Conservation (phyloP, 2,329 filamentous ascomycete species). For the Rosellinia necatrix region DNA sequence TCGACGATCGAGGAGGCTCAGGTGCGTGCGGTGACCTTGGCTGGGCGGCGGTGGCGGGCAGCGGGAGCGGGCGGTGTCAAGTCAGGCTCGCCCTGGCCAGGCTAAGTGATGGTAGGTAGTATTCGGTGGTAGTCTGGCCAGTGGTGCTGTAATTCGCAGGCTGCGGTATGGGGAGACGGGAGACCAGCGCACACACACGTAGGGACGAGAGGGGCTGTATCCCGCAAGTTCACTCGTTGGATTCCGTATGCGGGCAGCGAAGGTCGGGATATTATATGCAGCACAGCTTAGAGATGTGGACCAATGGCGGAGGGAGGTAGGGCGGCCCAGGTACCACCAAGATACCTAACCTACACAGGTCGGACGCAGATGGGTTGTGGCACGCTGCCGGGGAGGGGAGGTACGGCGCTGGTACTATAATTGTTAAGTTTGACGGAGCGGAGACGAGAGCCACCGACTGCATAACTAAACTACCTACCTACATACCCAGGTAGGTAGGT, state of each 20-base stretch:
- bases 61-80: slow-evolving; percentile 19
- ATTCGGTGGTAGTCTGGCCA: neutral
- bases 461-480: neutral
- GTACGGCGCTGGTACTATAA: neutral
- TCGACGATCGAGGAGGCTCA: slow-evolving; percentile 14
- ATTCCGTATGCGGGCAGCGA: slow-evolving; percentile 22
- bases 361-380: too few species aligned
- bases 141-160: too few species aligned
- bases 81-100: slow-evolving; percentile 15
- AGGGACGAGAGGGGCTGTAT: slow-evolving; percentile 9
- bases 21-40: too few species aligned
- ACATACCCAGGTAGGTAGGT: neutral
- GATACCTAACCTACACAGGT: too few species aligned
- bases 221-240: slow-evolving; percentile 18
- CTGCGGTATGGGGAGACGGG: neutral
- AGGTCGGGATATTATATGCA: slow-evolving; percentile 38
- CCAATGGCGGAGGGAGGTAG: slow-evolving; percentile 18
- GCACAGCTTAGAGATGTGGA: slow-evolving; percentile 29
- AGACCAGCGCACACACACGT: too few species aligned
- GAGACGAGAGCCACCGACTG: neutral
- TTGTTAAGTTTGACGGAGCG: neutral
- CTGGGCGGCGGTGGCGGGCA: slow-evolving; percentile 3
- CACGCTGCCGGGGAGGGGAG: neutral
- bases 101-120: neutral
- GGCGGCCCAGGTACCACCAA: neutral